Percentiles rank a stretch among this genome's conserved stretches.
phyloP scores from a whole-genome alignment of 1,284 basidiomycete species.

The Heterobasidion irregulare region DNA sequence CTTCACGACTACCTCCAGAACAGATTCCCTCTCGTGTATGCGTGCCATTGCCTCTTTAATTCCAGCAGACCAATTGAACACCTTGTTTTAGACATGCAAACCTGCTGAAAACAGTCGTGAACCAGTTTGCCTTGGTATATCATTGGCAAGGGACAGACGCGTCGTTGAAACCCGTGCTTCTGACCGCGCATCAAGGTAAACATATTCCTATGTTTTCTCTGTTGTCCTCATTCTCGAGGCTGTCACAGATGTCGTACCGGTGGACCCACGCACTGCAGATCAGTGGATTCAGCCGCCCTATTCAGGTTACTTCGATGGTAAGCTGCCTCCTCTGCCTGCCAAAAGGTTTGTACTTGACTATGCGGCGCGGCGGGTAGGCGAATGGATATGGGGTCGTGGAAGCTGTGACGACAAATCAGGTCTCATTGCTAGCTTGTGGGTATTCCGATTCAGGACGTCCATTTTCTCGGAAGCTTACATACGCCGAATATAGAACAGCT shows the following conservation, averaged over 20 bases:
- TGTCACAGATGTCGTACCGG: slow-evolving; percentile 42
- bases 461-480: not conserved
- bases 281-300: slow-evolving; percentile 37
- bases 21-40: slow-evolving; percentile 12
- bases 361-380: slow-evolving; percentile 19
- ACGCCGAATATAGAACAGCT: slow-evolving; percentile 26
- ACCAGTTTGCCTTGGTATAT: slow-evolving; percentile 61
- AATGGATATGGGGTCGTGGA: slow-evolving; percentile 58
- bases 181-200: slow-evolving; percentile 61
- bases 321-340: not conserved
- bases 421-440: slow-evolving; percentile 47
- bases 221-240: not conserved
- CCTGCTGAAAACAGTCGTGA: slow-evolving; percentile 47
- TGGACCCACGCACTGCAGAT: slow-evolving; percentile 40
- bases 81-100: slow-evolving; percentile 34
- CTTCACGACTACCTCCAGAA: slow-evolving; percentile 15
- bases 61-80: not conserved
- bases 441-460: slow-evolving; percentile 1
- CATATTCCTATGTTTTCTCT: not conserved
- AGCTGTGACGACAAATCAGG: slow-evolving; percentile 56
- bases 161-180: slow-evolving; percentile 53
- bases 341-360: too few species aligned
- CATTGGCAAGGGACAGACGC: slow-evolving; percentile 51
- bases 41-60: slow-evolving; percentile 4
- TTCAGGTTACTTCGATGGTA: slow-evolving; percentile 27